Conservation (phyloP, 2,329 filamentous ascomycete species). For the Fusarium penzigii region DNA sequence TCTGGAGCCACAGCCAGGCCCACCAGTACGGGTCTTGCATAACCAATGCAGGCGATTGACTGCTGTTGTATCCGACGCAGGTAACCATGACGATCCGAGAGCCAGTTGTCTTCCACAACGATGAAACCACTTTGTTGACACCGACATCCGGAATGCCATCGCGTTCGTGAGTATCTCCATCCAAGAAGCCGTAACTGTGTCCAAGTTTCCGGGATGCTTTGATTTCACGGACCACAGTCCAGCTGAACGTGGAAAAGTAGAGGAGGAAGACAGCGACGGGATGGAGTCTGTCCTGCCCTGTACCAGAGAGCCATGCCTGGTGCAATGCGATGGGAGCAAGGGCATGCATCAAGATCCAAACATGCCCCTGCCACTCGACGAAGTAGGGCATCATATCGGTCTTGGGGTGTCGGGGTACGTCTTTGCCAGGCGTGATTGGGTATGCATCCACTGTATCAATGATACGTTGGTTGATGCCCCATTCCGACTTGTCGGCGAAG, state of each 20-base stretch:
- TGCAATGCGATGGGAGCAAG: constrained; percentile 7
- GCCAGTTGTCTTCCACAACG: constrained; percentile 13
- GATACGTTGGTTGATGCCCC: constrained; percentile 2
- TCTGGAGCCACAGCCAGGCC: constrained; percentile 12
- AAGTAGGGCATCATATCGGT: constrained; percentile 11
- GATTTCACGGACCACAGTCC: constrained; percentile 6
- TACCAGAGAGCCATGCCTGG: constrained; percentile 1
- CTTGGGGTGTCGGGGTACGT: constrained; percentile 3
- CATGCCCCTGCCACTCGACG: constrained; percentile 9
- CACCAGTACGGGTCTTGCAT: constrained; percentile 2
- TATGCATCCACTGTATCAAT: constrained; percentile 8
- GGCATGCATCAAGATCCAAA: constrained; percentile 9
- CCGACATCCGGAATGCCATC: constrained; percentile 15
- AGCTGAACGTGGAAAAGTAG: constrained; percentile 7
- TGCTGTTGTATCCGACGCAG: constrained; percentile 4
- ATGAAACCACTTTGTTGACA: constrained; percentile 9
- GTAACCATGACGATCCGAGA: constrained; percentile 10
- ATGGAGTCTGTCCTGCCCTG: constrained; percentile 2
- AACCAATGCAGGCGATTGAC: constrained; percentile 1
- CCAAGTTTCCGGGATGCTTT: constrained; percentile 4
- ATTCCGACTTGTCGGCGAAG: constrained; percentile 8
- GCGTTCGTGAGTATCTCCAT: constrained; percentile 12
- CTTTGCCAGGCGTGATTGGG: constrained; percentile 4
- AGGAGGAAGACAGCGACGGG: constrained; percentile 4
- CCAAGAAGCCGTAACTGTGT: constrained; percentile 6